Conservation (phyloP, 2,329 filamentous ascomycete genomes). For the Cadophora sp. region DNA sequence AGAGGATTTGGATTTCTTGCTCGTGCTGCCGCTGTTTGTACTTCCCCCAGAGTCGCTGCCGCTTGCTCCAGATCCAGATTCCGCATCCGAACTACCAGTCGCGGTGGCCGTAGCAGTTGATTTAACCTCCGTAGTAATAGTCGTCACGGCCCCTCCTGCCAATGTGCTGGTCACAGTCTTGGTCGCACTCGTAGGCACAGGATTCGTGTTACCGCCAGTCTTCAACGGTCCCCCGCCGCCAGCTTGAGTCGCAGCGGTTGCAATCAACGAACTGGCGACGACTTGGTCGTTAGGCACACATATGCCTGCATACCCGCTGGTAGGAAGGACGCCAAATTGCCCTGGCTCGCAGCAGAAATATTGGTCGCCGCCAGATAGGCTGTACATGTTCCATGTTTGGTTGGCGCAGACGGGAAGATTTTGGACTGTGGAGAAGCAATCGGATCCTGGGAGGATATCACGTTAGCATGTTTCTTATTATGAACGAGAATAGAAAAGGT, state of each 20-base stretch:
- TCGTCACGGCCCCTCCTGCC: slow-evolving; percentile 12
- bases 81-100: not conserved
- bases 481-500: not conserved
- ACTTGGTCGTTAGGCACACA: slow-evolving; percentile 20
- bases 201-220: not conserved
- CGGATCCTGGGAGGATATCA: slow-evolving; percentile 7
- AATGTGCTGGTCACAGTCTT: slow-evolving; percentile 19
- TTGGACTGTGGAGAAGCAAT: slow-evolving; percentile 20
- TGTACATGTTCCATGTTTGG: slow-evolving; percentile 27
- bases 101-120: not conserved
- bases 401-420: slow-evolving; percentile 29
- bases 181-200: slow-evolving; percentile 4
- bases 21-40: not conserved
- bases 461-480: not conserved
- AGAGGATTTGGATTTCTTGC: not conserved
- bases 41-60: not conserved
- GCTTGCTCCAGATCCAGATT: not conserved
- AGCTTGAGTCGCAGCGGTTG: slow-evolving; percentile 17
- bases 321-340: slow-evolving; percentile 27
- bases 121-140: slow-evolving; percentile 8
- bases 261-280: slow-evolving; percentile 19
- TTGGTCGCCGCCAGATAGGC: not conserved
- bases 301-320: slow-evolving; percentile 19
- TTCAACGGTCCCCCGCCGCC: slow-evolving; percentile 18
- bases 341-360: slow-evolving; percentile 29